Percentiles rank a stretch among this genome's conserved stretches.
phyloP scores from a whole-genome alignment of 2,329 filamentous ascomycete species.

The Clarireedia paspali region DNA sequence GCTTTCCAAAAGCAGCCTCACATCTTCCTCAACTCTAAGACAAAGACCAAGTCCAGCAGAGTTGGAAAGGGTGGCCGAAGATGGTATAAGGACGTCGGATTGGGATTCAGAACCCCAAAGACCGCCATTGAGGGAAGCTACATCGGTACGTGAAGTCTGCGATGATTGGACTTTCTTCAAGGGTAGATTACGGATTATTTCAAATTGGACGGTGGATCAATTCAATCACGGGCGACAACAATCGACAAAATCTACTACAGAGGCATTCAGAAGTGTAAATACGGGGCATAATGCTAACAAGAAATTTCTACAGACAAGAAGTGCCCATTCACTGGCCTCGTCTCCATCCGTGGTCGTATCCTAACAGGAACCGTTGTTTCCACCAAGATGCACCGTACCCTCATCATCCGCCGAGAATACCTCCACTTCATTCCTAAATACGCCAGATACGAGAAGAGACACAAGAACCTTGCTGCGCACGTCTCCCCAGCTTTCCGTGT shows the following conservation, averaged over 20 bases:
- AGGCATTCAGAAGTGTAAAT: neutral
- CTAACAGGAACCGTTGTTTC: conserved; percentile 97
- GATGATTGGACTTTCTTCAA: neutral
- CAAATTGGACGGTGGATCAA: neutral
- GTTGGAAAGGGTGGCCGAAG: conserved; percentile 84
- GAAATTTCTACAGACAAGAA: conserved; percentile 76
- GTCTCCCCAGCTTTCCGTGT: conserved; percentile 99
- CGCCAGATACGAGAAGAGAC: conserved; percentile 99
- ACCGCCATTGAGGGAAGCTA: conserved; percentile 97
- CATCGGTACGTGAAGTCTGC: conserved; percentile 70
- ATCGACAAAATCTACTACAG: neutral
- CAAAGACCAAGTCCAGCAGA: conserved; percentile 74
- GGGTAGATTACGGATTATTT: neutral
- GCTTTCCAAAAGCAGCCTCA: conserved; percentile 99
- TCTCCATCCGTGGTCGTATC: conserved; percentile 99
- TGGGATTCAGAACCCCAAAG: conserved; percentile 98
- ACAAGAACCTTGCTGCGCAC: conserved; percentile 99
- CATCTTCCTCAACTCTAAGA: conserved; percentile 99
- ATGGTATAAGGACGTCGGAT: conserved; percentile 99
- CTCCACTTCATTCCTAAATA: conserved; percentile 99
- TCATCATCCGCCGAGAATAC: conserved; percentile 99
- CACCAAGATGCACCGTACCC: conserved; percentile 99
- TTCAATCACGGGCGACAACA: neutral
- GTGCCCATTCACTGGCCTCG: conserved; percentile 98
- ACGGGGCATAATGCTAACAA: conserved; percentile 17